Conservation (phyloP, 164 flowering plant species). For the Dillenia suffruticosa region DNA sequence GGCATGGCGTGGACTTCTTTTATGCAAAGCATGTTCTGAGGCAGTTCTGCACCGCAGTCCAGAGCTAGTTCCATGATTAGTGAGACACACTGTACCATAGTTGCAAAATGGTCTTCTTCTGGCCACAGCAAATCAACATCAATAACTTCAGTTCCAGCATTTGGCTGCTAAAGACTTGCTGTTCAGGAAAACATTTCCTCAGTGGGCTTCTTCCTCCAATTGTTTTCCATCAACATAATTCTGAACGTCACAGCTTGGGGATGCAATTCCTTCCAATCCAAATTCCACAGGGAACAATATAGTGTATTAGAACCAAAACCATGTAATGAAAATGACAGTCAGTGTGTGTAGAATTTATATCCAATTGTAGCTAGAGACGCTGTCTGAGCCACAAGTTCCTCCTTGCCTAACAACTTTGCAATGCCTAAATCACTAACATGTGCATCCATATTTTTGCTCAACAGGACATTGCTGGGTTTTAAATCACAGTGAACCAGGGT, state of each 20-base stretch:
- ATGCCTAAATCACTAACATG: conserved; percentile 14
- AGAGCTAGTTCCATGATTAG: conserved; percentile 7
- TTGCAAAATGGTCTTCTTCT: conserved; percentile 3
- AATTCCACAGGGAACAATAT: conserved; percentile 11
- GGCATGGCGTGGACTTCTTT: background rate
- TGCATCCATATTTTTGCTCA: conserved; percentile 5
- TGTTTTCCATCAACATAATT: conserved; percentile 28
- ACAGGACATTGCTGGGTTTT: conserved; percentile 9
- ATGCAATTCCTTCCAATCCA: conserved; percentile 17
- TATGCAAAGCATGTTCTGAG: background rate
- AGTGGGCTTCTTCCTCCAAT: conserved; percentile 17
- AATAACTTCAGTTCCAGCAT: background rate
- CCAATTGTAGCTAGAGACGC: too few relatives aligned
- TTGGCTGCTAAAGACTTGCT: conserved; percentile 8
- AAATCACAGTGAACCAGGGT: conserved; percentile 11
- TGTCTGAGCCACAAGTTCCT: too few relatives aligned
- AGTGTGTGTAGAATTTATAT: too few relatives aligned
- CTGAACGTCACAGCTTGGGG: conserved; percentile 20
- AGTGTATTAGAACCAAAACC: too few relatives aligned
- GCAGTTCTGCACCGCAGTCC: background rate
- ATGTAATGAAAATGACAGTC: too few relatives aligned
- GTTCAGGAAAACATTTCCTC: conserved; percentile 17
- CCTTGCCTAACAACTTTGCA: conserved; percentile 8
- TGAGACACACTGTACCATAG: background rate
- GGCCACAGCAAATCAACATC: conserved; percentile 2